Evolutionary conservation across 2,329 filamentous ascomycete genomes (phyloP), one percentile per base, ranked within the genome.

Genomic region (Colletotrichum simmondsii): DNA sequence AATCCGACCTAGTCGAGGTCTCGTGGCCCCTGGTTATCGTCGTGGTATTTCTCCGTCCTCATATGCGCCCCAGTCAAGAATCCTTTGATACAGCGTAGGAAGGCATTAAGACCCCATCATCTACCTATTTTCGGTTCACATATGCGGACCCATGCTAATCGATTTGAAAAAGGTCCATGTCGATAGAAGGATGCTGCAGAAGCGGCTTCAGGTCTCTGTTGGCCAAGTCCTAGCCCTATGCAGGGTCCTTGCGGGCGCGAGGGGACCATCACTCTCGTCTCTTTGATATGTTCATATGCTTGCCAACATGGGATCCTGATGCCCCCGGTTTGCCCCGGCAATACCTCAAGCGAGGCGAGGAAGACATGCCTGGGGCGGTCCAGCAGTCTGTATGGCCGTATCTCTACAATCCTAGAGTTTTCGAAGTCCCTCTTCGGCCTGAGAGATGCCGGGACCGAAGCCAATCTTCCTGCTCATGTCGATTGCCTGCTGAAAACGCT

Each of bases 401-500:
- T 16, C 16, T 26, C 32, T 8, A 37, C 35, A 7, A 22, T 58
- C 24, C 59, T 54, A 73, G 14, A 75, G 74, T 61, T 59, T 68
- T 30, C 60, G 59, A 62, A 92, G 78, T 0, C 88, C 88, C 16
- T 85, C 84, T 64, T 88, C 83, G 2, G 90, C 88, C 77, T 90
- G 88, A 64, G 79, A 79, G 10, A 89, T 81, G 1, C 89, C 90
- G 3, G 87, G 83, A 0, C 83, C 77, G 73, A 91, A 90, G 0
- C 83, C 86, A 57, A 92, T 79, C 75, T 84, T 86, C 76, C 84
- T 85, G 74, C 90, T 88, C 80, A 96, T 81, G 24, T 87, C 87
- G 66, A 90, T 87, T 11, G 93, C 92, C 79, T 97, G 90, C 66
- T 87, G 84, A 79, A 94, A 98, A 78, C 89, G 89, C 76, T 86